Evolutionary conservation across 2,329 filamentous ascomycete species (phyloP), one percentile per base, ranked within the genome.

Genomic region (Verticillium tricorpus): DNA sequence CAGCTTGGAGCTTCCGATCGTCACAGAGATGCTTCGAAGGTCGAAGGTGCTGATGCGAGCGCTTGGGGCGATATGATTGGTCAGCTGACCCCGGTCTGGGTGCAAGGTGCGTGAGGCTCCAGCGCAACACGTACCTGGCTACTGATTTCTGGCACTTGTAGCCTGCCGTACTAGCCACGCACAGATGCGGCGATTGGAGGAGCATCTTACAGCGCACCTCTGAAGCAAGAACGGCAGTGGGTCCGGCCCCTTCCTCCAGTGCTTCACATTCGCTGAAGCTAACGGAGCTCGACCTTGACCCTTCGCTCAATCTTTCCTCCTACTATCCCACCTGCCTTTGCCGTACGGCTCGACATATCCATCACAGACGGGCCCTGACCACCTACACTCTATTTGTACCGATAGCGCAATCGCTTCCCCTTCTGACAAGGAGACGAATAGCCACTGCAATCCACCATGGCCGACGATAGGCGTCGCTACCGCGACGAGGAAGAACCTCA

Each of bases 71-170:
- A 31, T 56, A n/a, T 56, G 54, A 56, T 56, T 34, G 25, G 25
- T 8, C 54, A 31, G 15, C 31, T 32, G 25, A 54, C 31, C 25
- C 54, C 32, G 25, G 54, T 34, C 54, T 25, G 22, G 28, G 40
- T 54, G 61, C 31, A 58, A 64, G 56, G 57, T 40, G n/a, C 39
- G 59, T 60, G 62, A 65, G 64, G 64, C 64, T 65, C 55, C 64
- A 64, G 63, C 59, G 59, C 61, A 62, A 63, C 61, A 64, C 64
- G 64, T 65, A 65, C 59, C 11, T 56, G 45, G n/a, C 2, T 22
- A 2, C 22, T 12, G 45, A 3, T 8, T 14, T 19, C 2, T 40
- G 14, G 37, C 37, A 7, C 15, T n/a, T 17, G 17, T n/a, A 6
- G 37, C 1, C 28, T 28, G 28, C 28, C 28, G 28, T 28, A 28